These are phyloP conservation scores for Tubosaeta sp. DNA, from an alignment of 768 basidiomycete species.

Conservation along the genomic window DNA sequence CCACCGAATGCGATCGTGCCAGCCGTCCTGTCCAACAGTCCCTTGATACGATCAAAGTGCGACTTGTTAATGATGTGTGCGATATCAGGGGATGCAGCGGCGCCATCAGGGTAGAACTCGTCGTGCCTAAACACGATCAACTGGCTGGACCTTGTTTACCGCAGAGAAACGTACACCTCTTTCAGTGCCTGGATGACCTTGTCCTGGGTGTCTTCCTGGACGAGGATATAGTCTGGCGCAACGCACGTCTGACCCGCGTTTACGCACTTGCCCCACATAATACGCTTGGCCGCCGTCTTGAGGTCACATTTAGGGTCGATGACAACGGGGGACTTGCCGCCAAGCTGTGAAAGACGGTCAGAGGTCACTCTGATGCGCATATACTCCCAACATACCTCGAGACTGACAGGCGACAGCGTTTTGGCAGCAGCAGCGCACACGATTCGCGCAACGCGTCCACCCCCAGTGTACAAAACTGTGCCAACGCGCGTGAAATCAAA, in stretches of 20 bases:
- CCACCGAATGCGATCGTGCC: constrained; percentile 68
- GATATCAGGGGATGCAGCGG: constrained; percentile 41
- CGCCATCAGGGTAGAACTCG: constrained; percentile 40
- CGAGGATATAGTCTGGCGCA: constrained; percentile 54
- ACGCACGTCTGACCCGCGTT: constrained; percentile 80
- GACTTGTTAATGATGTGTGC: constrained; percentile 48
- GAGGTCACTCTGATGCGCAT: background rate
- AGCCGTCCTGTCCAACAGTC: constrained; percentile 59
- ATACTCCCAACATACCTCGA: constrained; percentile 39
- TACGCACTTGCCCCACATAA: constrained; percentile 77
- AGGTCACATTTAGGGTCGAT: constrained; percentile 69
- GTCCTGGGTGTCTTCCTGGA: constrained; percentile 39
- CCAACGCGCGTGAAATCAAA: background rate
- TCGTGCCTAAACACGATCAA: constrained; percentile 15
- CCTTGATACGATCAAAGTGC: constrained; percentile 58
- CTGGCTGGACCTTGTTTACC: background rate
- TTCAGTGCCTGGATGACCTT: constrained; percentile 37
- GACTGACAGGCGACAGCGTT: constrained; percentile 62
- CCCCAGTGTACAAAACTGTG: constrained; percentile 53
- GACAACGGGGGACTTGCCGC: constrained; percentile 73
- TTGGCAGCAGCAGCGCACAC: constrained; percentile 75
- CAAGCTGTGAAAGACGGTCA: constrained; percentile 38
- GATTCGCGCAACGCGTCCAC: constrained; percentile 58
- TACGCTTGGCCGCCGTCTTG: constrained; percentile 58
- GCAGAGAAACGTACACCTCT: constrained; percentile 34